Conservation (phyloP, 805 yeast species). For the Teunomyces kruisii region DNA sequence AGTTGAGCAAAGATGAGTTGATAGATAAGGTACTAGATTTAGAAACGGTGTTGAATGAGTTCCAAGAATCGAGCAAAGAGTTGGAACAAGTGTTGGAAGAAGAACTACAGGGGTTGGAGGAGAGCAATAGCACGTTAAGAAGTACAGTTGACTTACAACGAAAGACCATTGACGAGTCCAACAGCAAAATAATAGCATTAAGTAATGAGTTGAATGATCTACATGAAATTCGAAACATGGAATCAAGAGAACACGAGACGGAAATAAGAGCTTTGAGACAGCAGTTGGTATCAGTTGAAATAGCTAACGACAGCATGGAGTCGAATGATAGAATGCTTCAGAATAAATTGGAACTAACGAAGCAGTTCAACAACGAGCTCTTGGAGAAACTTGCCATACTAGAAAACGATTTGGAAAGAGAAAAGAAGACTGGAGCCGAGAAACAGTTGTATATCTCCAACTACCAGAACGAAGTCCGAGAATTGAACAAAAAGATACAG, state of each 20-base stretch:
- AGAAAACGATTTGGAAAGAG: constrained; percentile 41
- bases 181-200: constrained; percentile 13
- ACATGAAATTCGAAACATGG: constrained; percentile 10
- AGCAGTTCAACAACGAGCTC: constrained; percentile 41
- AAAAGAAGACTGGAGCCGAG: constrained; percentile 22
- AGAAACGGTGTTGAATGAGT: constrained; percentile 39
- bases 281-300: constrained; percentile 40
- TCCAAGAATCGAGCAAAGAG: constrained; percentile 44
- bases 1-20: constrained; percentile 18
- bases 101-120: constrained; percentile 38
- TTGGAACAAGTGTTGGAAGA: constrained; percentile 45
- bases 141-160: constrained; percentile 17
- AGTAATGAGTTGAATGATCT: constrained; percentile 20
- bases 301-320: constrained; percentile 42
- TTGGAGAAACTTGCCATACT: constrained; percentile 41
- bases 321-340: constrained; percentile 35
- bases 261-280: constrained; percentile 26
- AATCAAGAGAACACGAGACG: constrained; percentile 12
- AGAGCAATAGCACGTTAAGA: constrained; percentile 18
- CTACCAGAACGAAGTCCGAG: constrained; percentile 29
- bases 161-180: constrained; percentile 17
- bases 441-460: constrained; percentile 27
- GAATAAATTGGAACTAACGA: constrained; percentile 32
- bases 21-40: constrained; percentile 32
- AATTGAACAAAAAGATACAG: constrained; percentile 13